These are phyloP conservation scores for Chlamydomonas applanata DNA, from an alignment of 139 green algal species.

Conservation along the genomic window DNA sequence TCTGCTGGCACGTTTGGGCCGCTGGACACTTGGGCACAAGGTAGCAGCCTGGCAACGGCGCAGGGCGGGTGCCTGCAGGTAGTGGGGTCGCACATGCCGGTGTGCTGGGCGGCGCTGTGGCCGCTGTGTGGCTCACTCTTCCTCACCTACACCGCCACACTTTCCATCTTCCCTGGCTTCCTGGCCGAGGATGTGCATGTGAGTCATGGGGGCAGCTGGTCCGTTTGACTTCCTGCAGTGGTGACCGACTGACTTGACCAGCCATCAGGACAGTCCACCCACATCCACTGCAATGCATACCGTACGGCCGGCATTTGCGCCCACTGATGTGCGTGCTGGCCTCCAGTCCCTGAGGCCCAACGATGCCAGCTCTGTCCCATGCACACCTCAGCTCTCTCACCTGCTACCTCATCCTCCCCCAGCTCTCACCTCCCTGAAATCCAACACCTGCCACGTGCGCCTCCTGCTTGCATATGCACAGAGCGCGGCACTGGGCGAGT, in stretches of 20 bases:
- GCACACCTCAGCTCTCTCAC: neutral
- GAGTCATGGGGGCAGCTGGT: neutral
- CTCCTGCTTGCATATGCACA: slow-evolving; percentile 17
- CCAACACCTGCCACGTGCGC: neutral
- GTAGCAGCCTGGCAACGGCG: no score
- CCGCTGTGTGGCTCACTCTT: slow-evolving; percentile 23
- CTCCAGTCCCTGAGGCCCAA: neutral
- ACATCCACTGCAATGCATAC: no score
- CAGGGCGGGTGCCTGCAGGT: no score
- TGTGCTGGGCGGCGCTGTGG: slow-evolving; percentile 16
- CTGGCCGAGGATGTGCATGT: slow-evolving; percentile 81
- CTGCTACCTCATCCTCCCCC: neutral
- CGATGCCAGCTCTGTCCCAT: neutral
- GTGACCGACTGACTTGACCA: neutral
- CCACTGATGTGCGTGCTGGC: neutral
- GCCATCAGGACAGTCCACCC: neutral
- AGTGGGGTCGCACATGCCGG: neutral
- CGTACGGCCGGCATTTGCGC: neutral
- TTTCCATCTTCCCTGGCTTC: slow-evolving; percentile 90
- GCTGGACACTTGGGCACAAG: no score
- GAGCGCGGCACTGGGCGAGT: slow-evolving; percentile 62
- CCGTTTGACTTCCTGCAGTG: neutral
- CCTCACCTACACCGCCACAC: slow-evolving; percentile 61
- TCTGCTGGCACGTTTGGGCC: no score
- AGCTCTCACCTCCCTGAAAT: neutral